phyloP scores from a whole-genome alignment of 441 rosid species.

The Arabidopsis hybrid region DNA sequence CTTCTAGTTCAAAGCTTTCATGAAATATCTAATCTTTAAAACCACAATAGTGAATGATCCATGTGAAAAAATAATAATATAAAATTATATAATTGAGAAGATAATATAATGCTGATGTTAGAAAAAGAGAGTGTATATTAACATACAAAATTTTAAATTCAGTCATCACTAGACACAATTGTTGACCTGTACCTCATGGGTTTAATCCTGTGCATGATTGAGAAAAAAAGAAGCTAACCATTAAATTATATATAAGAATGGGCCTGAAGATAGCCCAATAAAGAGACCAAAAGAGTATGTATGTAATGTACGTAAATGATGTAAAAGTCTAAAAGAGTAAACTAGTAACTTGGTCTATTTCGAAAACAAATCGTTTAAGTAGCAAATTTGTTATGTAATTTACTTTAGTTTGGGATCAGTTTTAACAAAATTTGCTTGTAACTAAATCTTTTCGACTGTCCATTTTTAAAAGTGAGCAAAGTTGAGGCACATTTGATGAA shows the following conservation, averaged over 20 bases:
- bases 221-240: background rate
- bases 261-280: conserved; percentile 5
- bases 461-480: background rate
- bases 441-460: background rate
- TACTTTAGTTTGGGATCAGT: too few relatives aligned
- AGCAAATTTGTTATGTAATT: too few relatives aligned
- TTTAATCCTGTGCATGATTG: background rate
- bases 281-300: background rate
- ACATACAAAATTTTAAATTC: background rate
- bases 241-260: background rate
- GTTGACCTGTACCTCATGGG: background rate
- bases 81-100: background rate
- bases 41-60: background rate
- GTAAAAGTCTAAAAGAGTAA: background rate
- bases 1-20: conserved; percentile 8
- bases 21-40: conserved; percentile 8
- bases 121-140: too few relatives aligned
- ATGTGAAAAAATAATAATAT: background rate
- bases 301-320: background rate
- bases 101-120: background rate
- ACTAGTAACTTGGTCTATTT: background rate
- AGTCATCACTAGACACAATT: background rate
- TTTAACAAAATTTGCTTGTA: too few relatives aligned
- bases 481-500: background rate
- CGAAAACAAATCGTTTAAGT: background rate